Evolutionary conservation across 2,329 filamentous ascomycete genomes (phyloP).

Genomic region (Pseudocercospora eumusae): DNA sequence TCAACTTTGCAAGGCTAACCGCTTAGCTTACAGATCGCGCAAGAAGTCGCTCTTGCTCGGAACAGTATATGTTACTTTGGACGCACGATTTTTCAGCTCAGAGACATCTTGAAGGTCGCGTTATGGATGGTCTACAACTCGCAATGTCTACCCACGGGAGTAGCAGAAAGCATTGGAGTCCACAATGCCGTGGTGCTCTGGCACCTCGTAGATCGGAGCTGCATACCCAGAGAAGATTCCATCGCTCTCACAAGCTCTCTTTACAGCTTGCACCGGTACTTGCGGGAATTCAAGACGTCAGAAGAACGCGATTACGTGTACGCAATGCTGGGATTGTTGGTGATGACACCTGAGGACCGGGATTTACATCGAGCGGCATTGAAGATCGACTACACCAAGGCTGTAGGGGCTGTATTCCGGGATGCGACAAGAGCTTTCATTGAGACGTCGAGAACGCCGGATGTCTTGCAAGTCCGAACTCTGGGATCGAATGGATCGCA

Average conservation of each 20-base stretch:
- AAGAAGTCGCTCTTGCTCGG: conserved; percentile 13
- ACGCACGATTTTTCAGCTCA: background rate
- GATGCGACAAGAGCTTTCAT: conserved; percentile 11
- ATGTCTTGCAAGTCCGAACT: background rate
- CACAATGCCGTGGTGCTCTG: background rate
- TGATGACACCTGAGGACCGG: background rate
- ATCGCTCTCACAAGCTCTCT: background rate
- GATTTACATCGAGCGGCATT: background rate
- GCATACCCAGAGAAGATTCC: background rate
- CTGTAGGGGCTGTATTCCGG: background rate
- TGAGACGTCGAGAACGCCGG: background rate
- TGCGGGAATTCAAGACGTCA: background rate
- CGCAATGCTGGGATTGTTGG: conserved; percentile 1
- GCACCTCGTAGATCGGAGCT: background rate
- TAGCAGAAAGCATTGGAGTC: background rate
- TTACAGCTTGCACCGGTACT: background rate
- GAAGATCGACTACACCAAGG: background rate
- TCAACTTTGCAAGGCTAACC: background rate
- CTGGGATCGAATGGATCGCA: background rate
- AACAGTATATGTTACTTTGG: conserved; percentile 6
- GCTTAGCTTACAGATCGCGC: conserved; percentile 9
- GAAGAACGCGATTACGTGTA: conserved; percentile 4
- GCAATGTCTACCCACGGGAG: background rate
- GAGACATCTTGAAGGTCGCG: background rate
- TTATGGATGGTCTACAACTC: conserved; percentile 6